Evolutionary conservation across 2,329 filamentous ascomycete species (phyloP).

Genomic region (Plectosphaerella plurivora): DNA sequence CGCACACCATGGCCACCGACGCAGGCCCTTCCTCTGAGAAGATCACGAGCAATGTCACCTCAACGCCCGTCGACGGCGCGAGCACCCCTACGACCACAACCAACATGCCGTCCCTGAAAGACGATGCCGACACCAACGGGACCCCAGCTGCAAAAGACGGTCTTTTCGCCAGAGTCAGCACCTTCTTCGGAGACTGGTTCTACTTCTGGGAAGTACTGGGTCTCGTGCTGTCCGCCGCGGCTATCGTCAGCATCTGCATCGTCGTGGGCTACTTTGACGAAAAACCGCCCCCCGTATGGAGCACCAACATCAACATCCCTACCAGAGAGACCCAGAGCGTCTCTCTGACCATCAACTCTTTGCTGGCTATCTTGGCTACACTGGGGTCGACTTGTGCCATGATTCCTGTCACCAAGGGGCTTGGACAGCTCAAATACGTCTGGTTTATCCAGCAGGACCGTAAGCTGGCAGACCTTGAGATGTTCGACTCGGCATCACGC

Average conservation of each 20-base stretch:
- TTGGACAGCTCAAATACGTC: constrained; percentile 7
- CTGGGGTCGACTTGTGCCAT: constrained; percentile 7
- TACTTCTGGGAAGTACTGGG: constrained; percentile 7
- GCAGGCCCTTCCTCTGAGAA: no score
- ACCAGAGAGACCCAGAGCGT: background rate
- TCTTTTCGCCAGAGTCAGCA: background rate
- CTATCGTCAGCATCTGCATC: constrained; percentile 4
- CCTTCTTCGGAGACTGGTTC: constrained; percentile 4
- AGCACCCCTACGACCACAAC: no score
- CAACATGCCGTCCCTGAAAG: no score
- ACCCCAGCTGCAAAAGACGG: no score
- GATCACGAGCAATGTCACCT: no score
- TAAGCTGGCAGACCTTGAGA: constrained; percentile 6
- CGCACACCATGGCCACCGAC: no score
- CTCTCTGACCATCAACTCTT: constrained; percentile 5
- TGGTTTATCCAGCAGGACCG: constrained; percentile 8
- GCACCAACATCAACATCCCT: background rate
- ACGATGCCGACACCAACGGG: no score
- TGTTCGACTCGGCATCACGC: constrained; percentile 7
- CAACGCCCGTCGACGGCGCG: no score
- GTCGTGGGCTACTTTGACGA: background rate
- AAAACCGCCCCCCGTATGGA: background rate
- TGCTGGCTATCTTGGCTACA: constrained; percentile 5
- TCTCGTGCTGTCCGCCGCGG: constrained; percentile 1
- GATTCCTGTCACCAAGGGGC: constrained; percentile 5